phyloP scores from a whole-genome alignment of 306 rosid genomes.

The Phaseolus lunatus region DNA sequence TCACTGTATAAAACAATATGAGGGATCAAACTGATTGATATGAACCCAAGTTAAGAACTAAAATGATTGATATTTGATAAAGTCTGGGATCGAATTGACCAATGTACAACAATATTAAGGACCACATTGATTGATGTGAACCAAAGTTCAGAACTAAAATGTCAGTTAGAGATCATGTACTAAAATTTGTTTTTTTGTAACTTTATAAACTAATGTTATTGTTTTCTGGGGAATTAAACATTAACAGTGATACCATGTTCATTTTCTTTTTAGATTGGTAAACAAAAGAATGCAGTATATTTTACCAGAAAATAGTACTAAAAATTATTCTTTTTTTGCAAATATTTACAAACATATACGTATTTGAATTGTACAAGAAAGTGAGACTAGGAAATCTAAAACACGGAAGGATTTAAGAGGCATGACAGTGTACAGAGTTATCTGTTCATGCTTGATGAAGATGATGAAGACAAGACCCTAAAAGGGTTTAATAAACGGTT shows the following conservation, averaged over 20 bases:
- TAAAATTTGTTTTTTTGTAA: not conserved
- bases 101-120: too few species aligned
- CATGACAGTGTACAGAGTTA: not conserved
- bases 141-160: too few species aligned
- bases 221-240: not conserved
- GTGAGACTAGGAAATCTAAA: not conserved
- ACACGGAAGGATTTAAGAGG: constrained; percentile 7
- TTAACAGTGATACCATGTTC: not conserved
- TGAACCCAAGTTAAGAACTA: not conserved
- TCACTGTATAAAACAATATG: not conserved
- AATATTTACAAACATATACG: not conserved
- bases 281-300: not conserved
- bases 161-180: not conserved
- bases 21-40: not conserved
- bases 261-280: constrained; percentile 12
- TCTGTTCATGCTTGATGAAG: not conserved
- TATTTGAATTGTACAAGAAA: constrained; percentile 3
- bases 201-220: not conserved
- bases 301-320: not conserved
- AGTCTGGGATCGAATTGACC: not conserved
- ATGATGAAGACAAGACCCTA: not conserved
- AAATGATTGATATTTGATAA: not conserved
- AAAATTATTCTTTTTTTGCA: not conserved
- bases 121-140: too few species aligned
- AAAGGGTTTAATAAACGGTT: not conserved